These are phyloP conservation scores for Lasiodiplodia citricola DNA, from an alignment of 2,329 filamentous ascomycete species.

Conservation along the genomic window DNA sequence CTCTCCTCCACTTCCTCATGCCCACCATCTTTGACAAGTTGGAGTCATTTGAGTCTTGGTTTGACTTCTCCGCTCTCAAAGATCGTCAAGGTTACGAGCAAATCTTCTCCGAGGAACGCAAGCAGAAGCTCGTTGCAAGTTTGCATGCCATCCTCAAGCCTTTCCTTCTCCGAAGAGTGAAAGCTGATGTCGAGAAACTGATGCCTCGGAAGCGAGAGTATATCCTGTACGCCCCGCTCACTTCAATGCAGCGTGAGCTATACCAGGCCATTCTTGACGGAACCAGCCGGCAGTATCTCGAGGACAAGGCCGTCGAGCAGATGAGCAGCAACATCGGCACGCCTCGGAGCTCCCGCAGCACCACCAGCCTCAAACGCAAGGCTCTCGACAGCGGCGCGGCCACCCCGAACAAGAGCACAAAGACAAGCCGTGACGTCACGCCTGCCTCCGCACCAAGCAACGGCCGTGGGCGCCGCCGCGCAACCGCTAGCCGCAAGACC, in stretches of 20 bases:
- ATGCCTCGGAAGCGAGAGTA: slow-evolving; percentile 98
- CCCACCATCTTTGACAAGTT: slow-evolving; percentile 93
- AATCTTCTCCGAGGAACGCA: slow-evolving; percentile 78
- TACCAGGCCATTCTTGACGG: slow-evolving; percentile 75
- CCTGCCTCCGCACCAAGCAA: slow-evolving; percentile 64
- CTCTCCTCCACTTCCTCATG: slow-evolving; percentile 87
- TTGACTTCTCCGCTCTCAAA: slow-evolving; percentile 91
- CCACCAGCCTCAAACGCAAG: slow-evolving; percentile 64
- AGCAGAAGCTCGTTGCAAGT: slow-evolving; percentile 79
- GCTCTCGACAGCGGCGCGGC: slow-evolving; percentile 42
- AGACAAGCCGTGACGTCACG: slow-evolving; percentile 76
- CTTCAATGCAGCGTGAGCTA: slow-evolving; percentile 85
- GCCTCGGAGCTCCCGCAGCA: slow-evolving; percentile 49
- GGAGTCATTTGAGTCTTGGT: slow-evolving; percentile 93
- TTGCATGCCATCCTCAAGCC: slow-evolving; percentile 94
- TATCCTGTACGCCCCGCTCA: slow-evolving; percentile 91
- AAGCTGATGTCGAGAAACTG: slow-evolving; percentile 88
- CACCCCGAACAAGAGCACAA: slow-evolving; percentile 71
- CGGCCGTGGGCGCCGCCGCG: slow-evolving; percentile 58
- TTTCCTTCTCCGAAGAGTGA: slow-evolving; percentile 83
- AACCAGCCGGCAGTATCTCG: slow-evolving; percentile 63
- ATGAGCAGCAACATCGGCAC: slow-evolving; percentile 58
- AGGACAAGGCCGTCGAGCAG: slow-evolving; percentile 75
- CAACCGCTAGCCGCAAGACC: slow-evolving; percentile 47
- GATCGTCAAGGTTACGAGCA: slow-evolving; percentile 80